Conservation (phyloP, 768 basidiomycete species). For the Boletus subparvulus region DNA sequence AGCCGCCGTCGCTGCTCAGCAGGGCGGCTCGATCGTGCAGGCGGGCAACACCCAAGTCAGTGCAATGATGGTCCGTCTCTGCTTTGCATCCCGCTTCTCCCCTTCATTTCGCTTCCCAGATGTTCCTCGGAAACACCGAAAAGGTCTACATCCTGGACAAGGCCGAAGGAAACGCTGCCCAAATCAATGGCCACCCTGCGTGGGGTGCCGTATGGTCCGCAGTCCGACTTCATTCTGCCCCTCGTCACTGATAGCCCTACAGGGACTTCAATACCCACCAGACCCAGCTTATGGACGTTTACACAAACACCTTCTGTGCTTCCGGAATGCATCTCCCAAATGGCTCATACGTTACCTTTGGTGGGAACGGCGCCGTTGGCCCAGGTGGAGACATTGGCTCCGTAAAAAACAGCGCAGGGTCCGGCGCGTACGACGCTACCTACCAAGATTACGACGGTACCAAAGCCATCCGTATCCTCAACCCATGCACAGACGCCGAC, state of each 20-base stretch:
- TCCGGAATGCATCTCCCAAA: constrained; percentile 83
- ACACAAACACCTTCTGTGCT: constrained; percentile 76
- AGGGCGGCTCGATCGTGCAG: constrained; percentile 22
- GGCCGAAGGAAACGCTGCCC: constrained; percentile 70
- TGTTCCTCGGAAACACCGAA: constrained; percentile 76
- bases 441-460: constrained; percentile 84
- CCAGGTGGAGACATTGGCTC: constrained; percentile 61
- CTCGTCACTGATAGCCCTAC: not conserved
- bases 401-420: constrained; percentile 43
- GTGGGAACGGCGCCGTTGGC: constrained; percentile 75
- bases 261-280: constrained; percentile 27
- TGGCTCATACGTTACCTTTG: constrained; percentile 71
- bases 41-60: constrained; percentile 42
- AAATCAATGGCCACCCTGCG: constrained; percentile 68
- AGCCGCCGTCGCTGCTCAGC: constrained; percentile 27
- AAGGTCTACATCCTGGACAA: constrained; percentile 94
- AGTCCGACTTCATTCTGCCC: not conserved
- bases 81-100: not conserved
- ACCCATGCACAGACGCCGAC: constrained; percentile 60
- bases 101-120: constrained; percentile 38
- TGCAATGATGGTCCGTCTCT: constrained; percentile 51
- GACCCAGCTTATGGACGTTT: constrained; percentile 35
- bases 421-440: constrained; percentile 57
- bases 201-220: constrained; percentile 69
- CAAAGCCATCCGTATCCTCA: constrained; percentile 76